Evolutionary conservation across 2,329 filamentous ascomycete species (phyloP), one percentile per base, ranked within the genome.

Genomic region (Rugonectria rugulosa): DNA sequence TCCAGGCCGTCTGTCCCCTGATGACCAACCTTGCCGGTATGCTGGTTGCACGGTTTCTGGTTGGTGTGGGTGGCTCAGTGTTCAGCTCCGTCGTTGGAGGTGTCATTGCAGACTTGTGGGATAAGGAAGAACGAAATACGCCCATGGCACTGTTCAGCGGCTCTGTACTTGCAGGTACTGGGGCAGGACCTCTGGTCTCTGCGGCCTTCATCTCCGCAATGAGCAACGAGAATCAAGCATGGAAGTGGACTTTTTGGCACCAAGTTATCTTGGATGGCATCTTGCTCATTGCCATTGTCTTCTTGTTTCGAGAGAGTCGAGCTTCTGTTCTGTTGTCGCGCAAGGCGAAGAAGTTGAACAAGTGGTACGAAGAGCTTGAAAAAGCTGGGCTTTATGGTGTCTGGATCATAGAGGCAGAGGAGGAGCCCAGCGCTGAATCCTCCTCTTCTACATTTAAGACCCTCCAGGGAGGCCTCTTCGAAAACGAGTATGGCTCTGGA

Each of bases 21-120:
- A 90, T 91, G 6, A 78, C 80, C 0, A 84, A 84, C 3, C 85
- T 90, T 59, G 84, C 83, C 0, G 91, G 89, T 3, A 89, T 97
- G 82, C 72, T 96, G 1, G 74, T 92, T 3, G 84, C 87, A 0
- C 84, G 93, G 1, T 90, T 97, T 69, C 80, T 95, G 41, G 83
- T 87, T 9, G 93, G 93, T 2, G 85, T 87, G n/a, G 90, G 90
- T 6, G 88, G 85, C 6, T 92, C 88, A 43, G 87, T 81, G 0
- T 96, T 96, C 69, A 92, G 89, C 38, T 95, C 91, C 19, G 93
- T 97, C 82, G 89, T 96, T 0, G 93, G 93, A n/a, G 93, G 93
- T 4, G 90, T 97, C 4, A 88, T 97, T 34, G 89, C 89, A 45
- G 93, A 97, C 68, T 84, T 97, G 55, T 97, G 92, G 76, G 84